A percentile compares a stretch with the other conserved stretches of the same genome.
Evolutionary conservation across 2,329 filamentous ascomycete genomes (phyloP).

Genomic region (Fonsecaea erecta): DNA sequence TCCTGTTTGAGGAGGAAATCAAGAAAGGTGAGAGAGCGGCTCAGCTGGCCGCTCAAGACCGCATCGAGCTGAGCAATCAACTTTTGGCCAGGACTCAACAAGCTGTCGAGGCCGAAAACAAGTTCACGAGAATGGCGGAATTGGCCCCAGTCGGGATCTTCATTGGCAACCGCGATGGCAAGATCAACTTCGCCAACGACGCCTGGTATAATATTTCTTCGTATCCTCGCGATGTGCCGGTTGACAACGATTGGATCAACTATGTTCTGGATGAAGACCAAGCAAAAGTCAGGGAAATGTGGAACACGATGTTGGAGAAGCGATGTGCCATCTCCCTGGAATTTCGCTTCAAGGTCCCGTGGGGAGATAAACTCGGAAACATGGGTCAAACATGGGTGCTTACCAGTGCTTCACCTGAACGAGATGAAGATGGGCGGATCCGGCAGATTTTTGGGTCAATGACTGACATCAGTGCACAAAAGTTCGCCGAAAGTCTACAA

Average conservation of each 20-base stretch:
- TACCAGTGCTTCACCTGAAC: conserved; percentile 59
- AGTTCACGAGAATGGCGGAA: conserved; percentile 83
- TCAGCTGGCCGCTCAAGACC: conserved; percentile 73
- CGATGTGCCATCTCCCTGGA: conserved; percentile 49
- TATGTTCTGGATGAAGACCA: conserved; percentile 58
- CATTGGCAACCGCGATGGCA: conserved; percentile 73
- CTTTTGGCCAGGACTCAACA: conserved; percentile 66
- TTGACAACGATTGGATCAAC: conserved; percentile 53
- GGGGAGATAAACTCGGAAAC: conserved; percentile 56
- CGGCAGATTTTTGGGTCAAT: conserved; percentile 64
- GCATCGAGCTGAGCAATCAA: conserved; percentile 76
- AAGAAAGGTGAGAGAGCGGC: conserved; percentile 73
- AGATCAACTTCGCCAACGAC: conserved; percentile 80
- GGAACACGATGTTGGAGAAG: conserved; percentile 31
- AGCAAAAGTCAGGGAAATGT: conserved; percentile 45
- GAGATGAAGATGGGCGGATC: conserved; percentile 53
- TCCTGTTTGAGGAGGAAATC: conserved; percentile 83
- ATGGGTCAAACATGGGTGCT: conserved; percentile 61
- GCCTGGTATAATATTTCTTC: conserved; percentile 63
- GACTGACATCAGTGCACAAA: conserved; percentile 84
- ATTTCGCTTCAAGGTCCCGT: conserved; percentile 59
- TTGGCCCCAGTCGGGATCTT: conserved; percentile 84
- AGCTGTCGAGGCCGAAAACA: conserved; percentile 68
- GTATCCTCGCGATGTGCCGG: conserved; percentile 33
- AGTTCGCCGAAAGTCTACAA: conserved; percentile 81